Base-by-base conservation (phyloP, 805 yeast species). In the Komagataella phaffii region DNA sequence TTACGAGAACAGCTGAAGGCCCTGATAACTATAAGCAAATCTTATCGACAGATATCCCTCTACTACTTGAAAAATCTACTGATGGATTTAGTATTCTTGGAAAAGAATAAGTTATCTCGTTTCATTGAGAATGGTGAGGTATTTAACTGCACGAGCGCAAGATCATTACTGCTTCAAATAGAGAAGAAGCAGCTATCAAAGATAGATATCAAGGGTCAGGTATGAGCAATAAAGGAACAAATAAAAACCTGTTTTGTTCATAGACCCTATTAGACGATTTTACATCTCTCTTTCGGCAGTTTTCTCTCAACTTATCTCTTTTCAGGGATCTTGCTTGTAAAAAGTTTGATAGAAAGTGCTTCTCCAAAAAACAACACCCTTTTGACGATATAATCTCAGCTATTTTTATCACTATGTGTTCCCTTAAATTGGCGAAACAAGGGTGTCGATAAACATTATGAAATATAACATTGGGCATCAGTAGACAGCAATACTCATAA, bases 1-100 rank as follows among this genome's bases (percentile, higher is more conserved):
- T 71, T 70, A 45, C 76, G 81, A 53, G 82, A 81, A 57, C 70
- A 89, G 51, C 61, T 86, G 3, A 70, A 69, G 50, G 74, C 86
- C 0, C 64, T 88, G 50, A 68, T 75, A 12, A 70, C 72, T 1
- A 74, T 88, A 43, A 72, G 83, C 53, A 74, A 72, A 55, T 71
- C 83, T 40, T 87, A 81, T 61, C 71, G 77, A 56, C 72, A 70
- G 51, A 54, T 83, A 1, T 61, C 70, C 12, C 55, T 64, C 12
- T 14, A 14, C 4, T 8, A 30, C 40, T 30, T 30, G 14, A 30
- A 8, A 8, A 30, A 10, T 14, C 40, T 30, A 30, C 40, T 30
- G 40, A 30, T 30, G 40, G 40, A 30, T 30, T 8, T 30, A 14
- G 14, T 5, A 14, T 30, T 30, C 10, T 14, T 30, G 12, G 40